These are phyloP conservation scores for Brettanomyces custersianus DNA, from an alignment of 805 yeast species.

Conservation along the genomic window DNA sequence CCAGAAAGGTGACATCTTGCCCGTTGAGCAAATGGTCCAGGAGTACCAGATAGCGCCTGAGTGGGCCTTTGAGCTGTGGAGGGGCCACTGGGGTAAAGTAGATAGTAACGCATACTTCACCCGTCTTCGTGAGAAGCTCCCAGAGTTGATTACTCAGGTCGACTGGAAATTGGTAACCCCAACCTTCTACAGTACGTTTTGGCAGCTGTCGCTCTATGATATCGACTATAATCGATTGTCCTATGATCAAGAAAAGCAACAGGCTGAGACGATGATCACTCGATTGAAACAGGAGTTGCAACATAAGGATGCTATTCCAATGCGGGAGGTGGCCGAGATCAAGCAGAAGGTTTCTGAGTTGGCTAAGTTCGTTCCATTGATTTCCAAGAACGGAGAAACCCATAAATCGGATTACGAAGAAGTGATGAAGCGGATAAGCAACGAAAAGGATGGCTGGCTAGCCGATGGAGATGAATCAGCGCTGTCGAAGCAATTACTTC, in stretches of 20 bases:
- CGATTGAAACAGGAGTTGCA: constrained; percentile 29
- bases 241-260: constrained; percentile 40
- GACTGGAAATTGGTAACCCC: constrained; percentile 24
- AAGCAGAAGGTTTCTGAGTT: constrained; percentile 19
- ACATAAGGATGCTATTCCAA: constrained; percentile 20
- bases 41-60: constrained; percentile 39
- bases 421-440: constrained; percentile 21
- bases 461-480: neutral
- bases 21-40: constrained; percentile 32
- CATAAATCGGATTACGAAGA: constrained; percentile 35
- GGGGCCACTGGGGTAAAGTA: constrained; percentile 31
- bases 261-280: constrained; percentile 27
- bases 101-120: constrained; percentile 7
- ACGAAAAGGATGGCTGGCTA: constrained; percentile 33
- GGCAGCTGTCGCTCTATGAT: constrained; percentile 70
- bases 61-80: constrained; percentile 78
- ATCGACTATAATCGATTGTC: constrained; percentile 42
- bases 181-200: constrained; percentile 51
- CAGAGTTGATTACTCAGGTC: constrained; percentile 8
- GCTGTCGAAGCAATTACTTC: constrained; percentile 30
- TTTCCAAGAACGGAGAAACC: constrained; percentile 31
- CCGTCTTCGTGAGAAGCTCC: constrained; percentile 10
- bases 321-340: constrained; percentile 17
- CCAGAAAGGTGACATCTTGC: constrained; percentile 25
- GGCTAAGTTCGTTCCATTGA: constrained; percentile 17